Percentiles rank a stretch among this genome's conserved stretches.
Evolutionary conservation across 169 alveolate species (phyloP).

Genomic region (Ichthyophthirius multifiliis): DNA sequence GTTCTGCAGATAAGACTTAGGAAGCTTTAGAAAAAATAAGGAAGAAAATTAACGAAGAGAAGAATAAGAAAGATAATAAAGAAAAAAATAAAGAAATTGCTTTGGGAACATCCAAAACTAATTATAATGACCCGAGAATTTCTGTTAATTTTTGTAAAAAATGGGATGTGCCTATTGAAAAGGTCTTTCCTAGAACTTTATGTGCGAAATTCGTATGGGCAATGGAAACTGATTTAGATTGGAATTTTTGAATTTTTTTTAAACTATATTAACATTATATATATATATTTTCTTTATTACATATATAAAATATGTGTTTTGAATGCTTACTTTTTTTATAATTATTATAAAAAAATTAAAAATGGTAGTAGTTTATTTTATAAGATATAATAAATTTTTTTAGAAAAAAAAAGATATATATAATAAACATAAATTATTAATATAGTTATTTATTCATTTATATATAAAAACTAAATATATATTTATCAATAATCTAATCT

Average conservation of each 20-base stretch:
- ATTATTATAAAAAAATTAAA: no score
- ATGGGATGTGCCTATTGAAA: constrained; percentile 96
- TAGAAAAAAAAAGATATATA: no score
- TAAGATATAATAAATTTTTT: no score
- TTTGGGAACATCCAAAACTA: constrained; percentile 98
- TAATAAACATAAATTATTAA: no score
- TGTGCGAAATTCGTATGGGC: constrained; percentile 99
- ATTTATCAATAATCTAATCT: no score
- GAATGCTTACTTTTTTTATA: no score
- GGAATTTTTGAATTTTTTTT: constrained; percentile 88
- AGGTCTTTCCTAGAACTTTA: constrained; percentile 90
- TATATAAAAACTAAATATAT: no score
- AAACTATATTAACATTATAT: background rate
- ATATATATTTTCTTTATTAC: background rate
- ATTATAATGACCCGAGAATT: constrained; percentile 99
- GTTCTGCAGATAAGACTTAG: constrained; percentile 44
- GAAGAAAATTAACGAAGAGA: constrained; percentile 59
- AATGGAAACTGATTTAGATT: constrained; percentile 94
- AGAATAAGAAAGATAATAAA: constrained; percentile 81
- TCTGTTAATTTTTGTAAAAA: constrained; percentile 96
- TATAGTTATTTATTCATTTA: no score
- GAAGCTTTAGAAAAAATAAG: constrained; percentile 36
- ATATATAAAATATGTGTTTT: no score
- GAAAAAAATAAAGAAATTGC: constrained; percentile 97
- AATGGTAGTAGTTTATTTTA: no score